phyloP scores from a whole-genome alignment of 805 yeast genomes.

The Ogataea zsoltii region DNA sequence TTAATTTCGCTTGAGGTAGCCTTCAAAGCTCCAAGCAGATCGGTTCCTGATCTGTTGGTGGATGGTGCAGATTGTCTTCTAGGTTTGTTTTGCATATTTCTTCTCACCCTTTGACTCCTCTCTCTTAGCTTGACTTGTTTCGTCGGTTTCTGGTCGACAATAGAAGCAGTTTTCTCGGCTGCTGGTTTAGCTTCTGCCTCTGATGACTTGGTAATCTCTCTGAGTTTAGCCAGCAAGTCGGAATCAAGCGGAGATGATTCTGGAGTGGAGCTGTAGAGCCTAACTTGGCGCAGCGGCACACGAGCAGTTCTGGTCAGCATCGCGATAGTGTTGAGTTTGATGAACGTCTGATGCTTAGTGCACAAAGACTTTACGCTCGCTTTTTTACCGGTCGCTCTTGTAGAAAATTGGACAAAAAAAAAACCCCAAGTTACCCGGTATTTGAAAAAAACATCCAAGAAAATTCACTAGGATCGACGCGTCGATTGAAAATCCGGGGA shows the following conservation, averaged over 20 bases:
- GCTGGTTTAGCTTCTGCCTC: neutral
- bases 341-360: neutral
- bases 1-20: no score
- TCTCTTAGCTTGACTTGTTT: neutral
- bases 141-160: neutral
- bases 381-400: no score
- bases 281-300: neutral
- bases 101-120: conserved; percentile 1
- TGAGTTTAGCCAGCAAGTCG: conserved; percentile 3
- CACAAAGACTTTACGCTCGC: neutral
- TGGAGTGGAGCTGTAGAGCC: neutral
- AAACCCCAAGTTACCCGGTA: conserved; percentile 1
- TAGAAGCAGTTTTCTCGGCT: neutral
- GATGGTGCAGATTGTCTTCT: neutral
- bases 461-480: neutral
- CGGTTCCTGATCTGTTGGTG: neutral
- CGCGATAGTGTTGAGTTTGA: neutral
- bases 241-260: neutral
- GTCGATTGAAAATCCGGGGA: neutral
- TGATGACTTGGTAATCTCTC: conserved; percentile 1
- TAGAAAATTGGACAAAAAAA: neutral
- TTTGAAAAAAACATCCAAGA: neutral
- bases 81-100: conserved; percentile 2
- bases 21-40: neutral
- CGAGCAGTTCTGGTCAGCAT: conserved; percentile 1